These are phyloP conservation scores for Aspergillus bertholletiae DNA, from an alignment of 495 filamentous ascomycete genomes.

Conservation along the genomic window DNA sequence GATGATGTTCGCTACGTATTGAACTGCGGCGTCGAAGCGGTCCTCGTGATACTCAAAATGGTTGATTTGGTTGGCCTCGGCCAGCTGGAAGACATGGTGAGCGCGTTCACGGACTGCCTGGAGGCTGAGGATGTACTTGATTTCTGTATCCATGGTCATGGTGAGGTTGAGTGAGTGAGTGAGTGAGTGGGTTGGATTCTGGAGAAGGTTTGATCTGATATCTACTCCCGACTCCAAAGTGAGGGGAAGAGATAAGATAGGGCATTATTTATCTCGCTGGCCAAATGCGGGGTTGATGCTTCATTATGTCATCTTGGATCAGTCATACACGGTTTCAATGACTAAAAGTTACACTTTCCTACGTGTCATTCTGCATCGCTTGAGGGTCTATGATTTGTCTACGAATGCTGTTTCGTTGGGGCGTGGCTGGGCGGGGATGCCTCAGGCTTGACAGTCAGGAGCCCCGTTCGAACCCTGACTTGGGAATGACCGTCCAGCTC, in stretches of 20 bases:
- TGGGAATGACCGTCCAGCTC: no score
- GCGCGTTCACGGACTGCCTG: slow-evolving; percentile 35
- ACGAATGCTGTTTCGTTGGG: background rate
- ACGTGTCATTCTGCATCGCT: background rate
- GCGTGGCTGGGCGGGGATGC: background rate
- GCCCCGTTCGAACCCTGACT: no score
- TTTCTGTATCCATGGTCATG: slow-evolving; percentile 15
- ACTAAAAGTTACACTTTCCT: slow-evolving; percentile 1
- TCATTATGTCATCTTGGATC: slow-evolving; percentile 2
- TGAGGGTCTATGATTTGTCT: background rate
- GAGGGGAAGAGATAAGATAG: background rate
- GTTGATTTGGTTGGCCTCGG: slow-evolving; percentile 26
- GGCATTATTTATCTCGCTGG: background rate
- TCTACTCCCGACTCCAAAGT: no score
- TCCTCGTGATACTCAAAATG: slow-evolving; percentile 33
- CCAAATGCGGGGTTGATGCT: slow-evolving; percentile 4
- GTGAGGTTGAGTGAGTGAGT: background rate
- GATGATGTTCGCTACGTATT: slow-evolving; percentile 33
- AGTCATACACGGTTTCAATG: background rate
- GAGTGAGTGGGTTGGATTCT: no score
- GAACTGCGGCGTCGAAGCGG: slow-evolving; percentile 23
- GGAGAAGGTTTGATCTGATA: no score
- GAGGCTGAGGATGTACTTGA: slow-evolving; percentile 32
- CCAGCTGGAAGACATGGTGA: slow-evolving; percentile 26
- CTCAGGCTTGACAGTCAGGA: background rate